These are phyloP conservation scores for Alloteropsis semialata DNA, from an alignment of 176 grass and related monocot species.

Conservation along the genomic window DNA sequence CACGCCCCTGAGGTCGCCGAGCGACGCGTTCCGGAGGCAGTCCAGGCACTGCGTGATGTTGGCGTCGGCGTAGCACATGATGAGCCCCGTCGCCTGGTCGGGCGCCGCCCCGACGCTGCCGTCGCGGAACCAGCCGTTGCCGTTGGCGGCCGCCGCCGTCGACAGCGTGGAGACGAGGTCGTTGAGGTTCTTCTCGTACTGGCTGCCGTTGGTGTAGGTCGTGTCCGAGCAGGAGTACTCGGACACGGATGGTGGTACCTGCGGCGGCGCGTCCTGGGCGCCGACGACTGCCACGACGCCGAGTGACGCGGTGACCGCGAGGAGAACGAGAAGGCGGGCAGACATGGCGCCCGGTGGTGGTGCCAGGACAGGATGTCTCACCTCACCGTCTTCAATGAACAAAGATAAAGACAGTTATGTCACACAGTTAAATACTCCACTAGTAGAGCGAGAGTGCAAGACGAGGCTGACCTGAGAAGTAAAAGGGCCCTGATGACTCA, in stretches of 20 bases:
- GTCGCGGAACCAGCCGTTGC: conserved; percentile 5
- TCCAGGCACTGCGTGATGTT: background rate
- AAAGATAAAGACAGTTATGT: too few relatives aligned
- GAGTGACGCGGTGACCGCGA: background rate
- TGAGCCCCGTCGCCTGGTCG: conserved; percentile 26
- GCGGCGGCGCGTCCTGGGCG: too few relatives aligned
- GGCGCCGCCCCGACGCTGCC: background rate
- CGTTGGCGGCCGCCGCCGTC: background rate
- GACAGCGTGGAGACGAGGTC: conserved; percentile 10
- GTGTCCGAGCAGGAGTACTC: too few relatives aligned
- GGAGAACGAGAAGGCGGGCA: background rate
- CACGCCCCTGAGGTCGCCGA: too few relatives aligned
- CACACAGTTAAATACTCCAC: too few relatives aligned
- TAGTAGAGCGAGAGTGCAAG: too few relatives aligned
- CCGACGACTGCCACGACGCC: background rate
- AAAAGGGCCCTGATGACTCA: too few relatives aligned
- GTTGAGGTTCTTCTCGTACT: conserved; percentile 28
- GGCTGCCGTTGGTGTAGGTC: conserved; percentile 23
- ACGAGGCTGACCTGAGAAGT: too few relatives aligned
- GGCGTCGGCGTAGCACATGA: conserved; percentile 29
- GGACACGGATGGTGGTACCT: too few relatives aligned
- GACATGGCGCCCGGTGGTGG: background rate
- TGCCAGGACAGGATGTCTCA: too few relatives aligned
- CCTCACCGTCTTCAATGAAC: too few relatives aligned
- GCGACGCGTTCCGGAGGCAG: conserved; percentile 21